Evolutionary conservation across 106 monocot genomes (phyloP).

Genomic region (Dioscorea dumetorum): DNA sequence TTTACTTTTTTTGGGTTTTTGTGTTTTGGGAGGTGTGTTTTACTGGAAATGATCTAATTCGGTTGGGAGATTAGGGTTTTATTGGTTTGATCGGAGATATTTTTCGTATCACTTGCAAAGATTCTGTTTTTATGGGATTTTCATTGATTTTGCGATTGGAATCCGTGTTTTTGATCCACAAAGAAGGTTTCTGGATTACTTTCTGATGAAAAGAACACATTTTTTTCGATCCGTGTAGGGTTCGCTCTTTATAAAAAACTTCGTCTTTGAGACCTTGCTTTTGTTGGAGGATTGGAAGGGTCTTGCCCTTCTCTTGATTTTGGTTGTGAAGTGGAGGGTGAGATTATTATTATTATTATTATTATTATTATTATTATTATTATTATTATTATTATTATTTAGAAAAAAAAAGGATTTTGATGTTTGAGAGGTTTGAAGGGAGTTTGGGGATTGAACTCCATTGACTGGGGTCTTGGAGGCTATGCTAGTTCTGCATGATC

Average conservation of each 20-base stretch:
- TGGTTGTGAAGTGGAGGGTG: too few relatives aligned
- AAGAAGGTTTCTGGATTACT: background rate
- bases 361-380: too few relatives aligned
- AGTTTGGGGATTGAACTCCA: background rate
- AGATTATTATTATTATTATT: too few relatives aligned
- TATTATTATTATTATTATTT: too few relatives aligned
- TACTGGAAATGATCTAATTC: background rate
- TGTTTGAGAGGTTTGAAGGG: background rate
- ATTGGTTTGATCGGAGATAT: too few relatives aligned
- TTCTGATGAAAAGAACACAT: background rate
- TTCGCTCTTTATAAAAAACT: too few relatives aligned
- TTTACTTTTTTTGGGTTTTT: too few relatives aligned
- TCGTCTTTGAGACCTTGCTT: too few relatives aligned
- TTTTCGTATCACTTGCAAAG: background rate
- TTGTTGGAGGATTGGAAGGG: too few relatives aligned
- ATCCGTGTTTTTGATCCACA: background rate
- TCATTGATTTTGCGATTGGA: background rate
- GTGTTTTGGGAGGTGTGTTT: background rate
- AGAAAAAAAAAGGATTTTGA: too few relatives aligned
- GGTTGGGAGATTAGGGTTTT: background rate
- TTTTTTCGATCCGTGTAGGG: too few relatives aligned
- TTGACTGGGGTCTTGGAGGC: background rate
- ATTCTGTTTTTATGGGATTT: conserved; percentile 2
- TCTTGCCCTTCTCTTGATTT: too few relatives aligned
- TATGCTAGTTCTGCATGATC: conserved; percentile 27